These are phyloP conservation scores for Lecanoromycetidae sp. DNA, from an alignment of 2,329 filamentous ascomycete genomes.

Conservation along the genomic window DNA sequence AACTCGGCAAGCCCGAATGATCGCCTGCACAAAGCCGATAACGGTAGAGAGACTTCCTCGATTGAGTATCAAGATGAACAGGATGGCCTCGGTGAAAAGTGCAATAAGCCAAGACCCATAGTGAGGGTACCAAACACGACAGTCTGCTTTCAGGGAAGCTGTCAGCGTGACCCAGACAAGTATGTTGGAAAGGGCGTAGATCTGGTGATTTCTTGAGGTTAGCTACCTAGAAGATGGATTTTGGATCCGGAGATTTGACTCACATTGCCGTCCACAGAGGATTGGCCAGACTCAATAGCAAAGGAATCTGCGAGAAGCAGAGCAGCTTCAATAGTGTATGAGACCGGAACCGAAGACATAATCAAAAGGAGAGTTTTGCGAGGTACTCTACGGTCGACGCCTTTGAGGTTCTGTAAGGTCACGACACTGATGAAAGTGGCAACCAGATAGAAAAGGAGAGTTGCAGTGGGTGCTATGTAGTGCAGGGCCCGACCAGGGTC, in stretches of 20 bases:
- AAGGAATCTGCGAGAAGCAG: conserved; percentile 3
- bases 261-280: conserved; percentile 6
- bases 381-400: background rate
- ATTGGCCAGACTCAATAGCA: background rate
- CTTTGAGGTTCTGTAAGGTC: conserved; percentile 35
- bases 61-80: conserved; percentile 31
- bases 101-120: conserved; percentile 51
- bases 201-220: conserved; percentile 21
- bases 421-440: conserved; percentile 41
- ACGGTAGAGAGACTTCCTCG: conserved; percentile 20
- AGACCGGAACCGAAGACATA: conserved; percentile 1
- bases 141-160: conserved; percentile 40
- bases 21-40: conserved; percentile 19
- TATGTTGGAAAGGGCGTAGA: conserved; percentile 50
- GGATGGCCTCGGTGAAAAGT: conserved; percentile 42
- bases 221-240: background rate
- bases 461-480: conserved; percentile 32
- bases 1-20: conserved; percentile 17
- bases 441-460: conserved; percentile 47
- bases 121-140: conserved; percentile 50
- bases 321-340: background rate
- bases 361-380: background rate
- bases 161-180: conserved; percentile 53
- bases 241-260: background rate
- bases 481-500: background rate